phyloP scores from a whole-genome alignment of 768 basidiomycete genomes.

The Suillus cothurnatus region DNA sequence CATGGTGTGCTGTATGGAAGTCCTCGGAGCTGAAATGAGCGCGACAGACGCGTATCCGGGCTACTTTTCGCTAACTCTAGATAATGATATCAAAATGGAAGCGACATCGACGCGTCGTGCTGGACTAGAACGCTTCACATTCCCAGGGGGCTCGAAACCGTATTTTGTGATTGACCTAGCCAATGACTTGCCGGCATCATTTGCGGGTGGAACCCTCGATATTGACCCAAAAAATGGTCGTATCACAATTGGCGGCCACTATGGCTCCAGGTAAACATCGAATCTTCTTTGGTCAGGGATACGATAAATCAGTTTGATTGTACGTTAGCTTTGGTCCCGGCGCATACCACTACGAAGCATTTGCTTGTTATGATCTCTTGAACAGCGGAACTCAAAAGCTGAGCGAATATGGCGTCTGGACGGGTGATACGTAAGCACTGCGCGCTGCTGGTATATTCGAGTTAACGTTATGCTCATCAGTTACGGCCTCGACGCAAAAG shows the following conservation, averaged over 20 bases:
- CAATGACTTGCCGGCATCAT: conserved; percentile 64
- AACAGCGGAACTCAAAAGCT: conserved; percentile 65
- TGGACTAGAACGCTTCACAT: conserved; percentile 69
- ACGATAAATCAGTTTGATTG: neutral
- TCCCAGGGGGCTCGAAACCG: conserved; percentile 59
- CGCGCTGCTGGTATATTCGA: neutral
- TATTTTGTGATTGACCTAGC: conserved; percentile 69
- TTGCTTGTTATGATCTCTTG: conserved; percentile 68
- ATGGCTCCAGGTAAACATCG: conserved; percentile 55
- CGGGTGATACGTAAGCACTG: conserved; percentile 51
- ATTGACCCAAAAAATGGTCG: conserved; percentile 60
- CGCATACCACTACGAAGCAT: conserved; percentile 61
- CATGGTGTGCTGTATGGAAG: conserved; percentile 2
- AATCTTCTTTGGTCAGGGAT: neutral
- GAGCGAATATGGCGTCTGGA: conserved; percentile 71
- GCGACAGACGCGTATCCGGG: conserved; percentile 61
- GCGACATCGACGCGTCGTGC: conserved; percentile 71
- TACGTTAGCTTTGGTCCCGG: conserved; percentile 59
- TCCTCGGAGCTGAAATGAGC: neutral
- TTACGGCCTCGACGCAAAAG: conserved; percentile 63
- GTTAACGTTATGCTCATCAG: conserved; percentile 24
- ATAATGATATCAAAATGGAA: conserved; percentile 72
- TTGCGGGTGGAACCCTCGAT: conserved; percentile 61
- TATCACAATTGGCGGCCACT: conserved; percentile 61
- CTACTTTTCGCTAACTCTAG: conserved; percentile 66